Percentiles rank a stretch among this genome's conserved stretches.
These are phyloP conservation scores for Ogataea neopini DNA, from an alignment of 805 yeast species.

Conservation along the genomic window DNA sequence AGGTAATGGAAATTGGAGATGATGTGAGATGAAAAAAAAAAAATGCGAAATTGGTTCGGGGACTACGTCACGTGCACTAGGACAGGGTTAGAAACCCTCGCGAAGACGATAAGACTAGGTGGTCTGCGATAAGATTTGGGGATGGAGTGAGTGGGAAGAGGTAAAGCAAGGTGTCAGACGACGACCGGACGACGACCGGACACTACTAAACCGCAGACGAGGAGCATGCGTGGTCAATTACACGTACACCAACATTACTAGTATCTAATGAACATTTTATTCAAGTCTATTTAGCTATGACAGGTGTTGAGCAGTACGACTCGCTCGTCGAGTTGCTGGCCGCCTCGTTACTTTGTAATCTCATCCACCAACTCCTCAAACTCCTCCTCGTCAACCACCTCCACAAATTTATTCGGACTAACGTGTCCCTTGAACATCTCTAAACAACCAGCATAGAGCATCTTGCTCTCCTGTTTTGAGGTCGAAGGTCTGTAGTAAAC, in stretches of 20 bases:
- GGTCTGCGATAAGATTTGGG: no score
- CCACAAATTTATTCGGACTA: slow-evolving; percentile 67
- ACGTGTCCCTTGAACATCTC: slow-evolving; percentile 77
- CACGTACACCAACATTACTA: no score
- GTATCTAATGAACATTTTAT: no score
- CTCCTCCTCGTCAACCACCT: slow-evolving; percentile 69
- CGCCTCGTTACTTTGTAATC: slow-evolving; percentile 21
- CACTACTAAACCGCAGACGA: no score
- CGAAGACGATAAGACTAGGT: no score
- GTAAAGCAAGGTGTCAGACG: no score
- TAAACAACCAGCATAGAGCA: slow-evolving; percentile 90
- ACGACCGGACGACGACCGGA: no score
- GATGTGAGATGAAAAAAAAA: not conserved
- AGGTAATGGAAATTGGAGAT: not conserved
- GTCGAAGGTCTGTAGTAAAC: slow-evolving; percentile 90
- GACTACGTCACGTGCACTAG: slow-evolving; percentile 2
- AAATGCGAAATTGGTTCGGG: not conserved
- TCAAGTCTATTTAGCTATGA: no score
- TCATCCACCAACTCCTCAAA: slow-evolving; percentile 55
- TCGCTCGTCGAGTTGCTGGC: not conserved
- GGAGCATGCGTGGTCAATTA: no score
- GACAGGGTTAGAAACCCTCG: not conserved
- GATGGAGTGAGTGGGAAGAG: no score
- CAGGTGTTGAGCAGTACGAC: no score
- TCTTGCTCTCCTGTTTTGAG: slow-evolving; percentile 74